Base-by-base conservation (phyloP, 495 filamentous ascomycete genomes). In the Aspergillus sclerotioniger region DNA sequence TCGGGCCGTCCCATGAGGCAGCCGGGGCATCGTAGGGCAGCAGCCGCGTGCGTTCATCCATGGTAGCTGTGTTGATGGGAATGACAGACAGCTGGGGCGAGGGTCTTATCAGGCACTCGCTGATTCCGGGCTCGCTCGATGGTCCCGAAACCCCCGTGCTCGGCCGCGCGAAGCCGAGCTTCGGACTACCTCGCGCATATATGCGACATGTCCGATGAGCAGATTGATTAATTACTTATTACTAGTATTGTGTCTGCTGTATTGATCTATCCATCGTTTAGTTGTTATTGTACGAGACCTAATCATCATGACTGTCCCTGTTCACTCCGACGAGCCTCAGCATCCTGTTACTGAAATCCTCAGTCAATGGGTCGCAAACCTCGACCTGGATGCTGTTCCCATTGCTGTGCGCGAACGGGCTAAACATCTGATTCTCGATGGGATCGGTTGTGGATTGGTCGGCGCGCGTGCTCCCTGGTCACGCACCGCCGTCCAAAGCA, bases 361-460 rank as follows among this genome's bases (percentile, higher is more conserved):
- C 33, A 35, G 33, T 8, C 33, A 35, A 35, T 35, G 33, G 33
- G 33, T 35, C 2, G 33, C 33, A 8, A 35, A 35, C 13, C 33
- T 35, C 33, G 33, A 35, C 8, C 33, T 35, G 9, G 33, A 35
- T 8, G 33, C 33, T 13, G 33, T 35, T 1, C 33, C 33, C 13
- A 35, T 13, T 8, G 9, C 33, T 2, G 43, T 46, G 1, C 43
- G 9, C n/a, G 43, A 46, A 3, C 62, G 75, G 16, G 71, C 70
- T 3, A 78, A 80, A 59, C 67, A 79, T 62, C 62, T 78, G 10
- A 71, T 82, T 17, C 60, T 80, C 0, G 78, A 81, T 55, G 76
- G 76, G 17, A 51, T 80, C 1, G 71, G 62, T 3, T 80, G 72
- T 56, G 71, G 47, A n/a, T 51, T 80, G 8, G 61, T 79, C 10